Evolutionary conservation across 2,329 filamentous ascomycete species (phyloP), one percentile per base, ranked within the genome.

Genomic region (Penicillium freii): DNA sequence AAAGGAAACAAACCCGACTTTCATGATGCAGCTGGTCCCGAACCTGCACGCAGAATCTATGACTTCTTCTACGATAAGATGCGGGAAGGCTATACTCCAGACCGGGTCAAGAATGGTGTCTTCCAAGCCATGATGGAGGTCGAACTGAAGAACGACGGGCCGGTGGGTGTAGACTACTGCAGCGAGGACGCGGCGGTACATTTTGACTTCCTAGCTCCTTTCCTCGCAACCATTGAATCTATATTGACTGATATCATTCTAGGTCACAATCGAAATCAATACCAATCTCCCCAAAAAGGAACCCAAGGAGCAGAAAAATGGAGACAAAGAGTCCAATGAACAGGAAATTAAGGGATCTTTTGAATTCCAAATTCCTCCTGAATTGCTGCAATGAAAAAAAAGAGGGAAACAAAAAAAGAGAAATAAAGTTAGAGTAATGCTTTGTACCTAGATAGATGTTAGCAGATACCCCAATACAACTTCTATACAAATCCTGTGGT

Each of bases 51-150:
- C 67, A 83, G 83, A 60, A 81, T 97, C 7, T 99, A 97, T 72
- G 85, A 92, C 54, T 82, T 88, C 70, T 97, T 99, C 77, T 85
- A 92, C 66, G 78, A 84, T 50, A 90, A 89, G 66, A 86, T 97
- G 42, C 83, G 87, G 66, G 81, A 87, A 53, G 81, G 86, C 3
- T 96, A 97, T 73, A 74, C 79, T 5, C 75, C 83, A 7, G 89
- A 91, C 9, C 87, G 82, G 62, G 92, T 99, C 57, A 92, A 96
- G 72, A 88, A 99, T 72, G 94, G 95, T n/a, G 86, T 93, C 31
- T 99, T 99, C 74, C 93, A 96, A 71, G 94, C 94, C 49, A 97
- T 96, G 92, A 99, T 99, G 94, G 89, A 97, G 70, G 93, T 99
- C 57, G 89, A 90, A 48, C 77, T 97, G 31, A 87, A 97, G 49